phyloP scores from a whole-genome alignment of 768 basidiomycete species.

The Naematelia encephala region DNA sequence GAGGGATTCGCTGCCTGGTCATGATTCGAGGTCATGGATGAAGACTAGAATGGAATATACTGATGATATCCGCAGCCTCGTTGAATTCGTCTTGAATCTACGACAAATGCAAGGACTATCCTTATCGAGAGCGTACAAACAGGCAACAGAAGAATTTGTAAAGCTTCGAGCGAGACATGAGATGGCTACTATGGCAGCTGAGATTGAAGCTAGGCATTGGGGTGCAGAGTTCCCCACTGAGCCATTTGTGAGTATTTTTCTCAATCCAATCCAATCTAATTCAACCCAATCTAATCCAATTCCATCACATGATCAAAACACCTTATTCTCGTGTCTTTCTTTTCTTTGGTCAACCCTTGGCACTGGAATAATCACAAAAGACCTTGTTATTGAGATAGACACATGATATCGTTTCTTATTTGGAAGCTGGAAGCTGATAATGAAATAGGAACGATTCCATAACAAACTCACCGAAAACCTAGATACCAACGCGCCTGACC shows the following conservation, averaged over 20 bases:
- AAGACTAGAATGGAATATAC: not conserved
- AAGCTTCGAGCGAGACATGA: slow-evolving; percentile 80
- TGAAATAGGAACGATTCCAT: slow-evolving; percentile 16
- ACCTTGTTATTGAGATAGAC: too few species aligned
- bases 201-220: slow-evolving; percentile 71
- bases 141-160: slow-evolving; percentile 79
- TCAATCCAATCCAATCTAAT: not conserved
- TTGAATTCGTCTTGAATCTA: slow-evolving; percentile 76
- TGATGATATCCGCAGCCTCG: slow-evolving; percentile 57
- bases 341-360: too few species aligned
- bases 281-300: too few species aligned
- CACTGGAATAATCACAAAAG: too few species aligned
- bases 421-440: too few species aligned
- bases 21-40: too few species aligned
- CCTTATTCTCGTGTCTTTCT: too few species aligned
- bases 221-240: slow-evolving; percentile 56
- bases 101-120: slow-evolving; percentile 63
- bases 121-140: slow-evolving; percentile 73
- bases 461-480: slow-evolving; percentile 23
- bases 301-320: too few species aligned
- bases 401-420: too few species aligned
- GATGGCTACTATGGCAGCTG: slow-evolving; percentile 70
- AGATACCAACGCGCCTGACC: slow-evolving; percentile 10
- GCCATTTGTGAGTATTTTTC: slow-evolving; percentile 27
- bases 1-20: too few species aligned